A percentile compares a stretch with the other conserved stretches of the same genome.
phyloP scores from a whole-genome alignment of 495 filamentous ascomycete species.

The Parmelia sp. region DNA sequence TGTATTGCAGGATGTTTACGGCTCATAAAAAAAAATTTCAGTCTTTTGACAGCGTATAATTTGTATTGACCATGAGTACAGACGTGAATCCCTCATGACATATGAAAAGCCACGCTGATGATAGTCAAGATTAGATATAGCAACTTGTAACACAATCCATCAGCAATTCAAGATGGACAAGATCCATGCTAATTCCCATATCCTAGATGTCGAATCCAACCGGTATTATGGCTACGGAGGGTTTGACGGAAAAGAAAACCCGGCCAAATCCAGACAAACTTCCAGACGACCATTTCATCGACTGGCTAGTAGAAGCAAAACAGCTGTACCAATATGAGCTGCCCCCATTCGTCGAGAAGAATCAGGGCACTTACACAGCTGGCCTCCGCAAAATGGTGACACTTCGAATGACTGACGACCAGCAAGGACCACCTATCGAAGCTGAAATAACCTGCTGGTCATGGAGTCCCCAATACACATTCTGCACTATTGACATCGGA shows the following conservation, averaged over 20 bases:
- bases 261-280: background rate
- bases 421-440: background rate
- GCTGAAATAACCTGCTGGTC: background rate
- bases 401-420: background rate
- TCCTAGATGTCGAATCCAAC: no score
- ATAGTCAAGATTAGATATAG: background rate
- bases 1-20: background rate
- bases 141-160: no score
- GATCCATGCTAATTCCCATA: background rate
- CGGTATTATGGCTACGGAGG: background rate
- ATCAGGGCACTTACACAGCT: background rate
- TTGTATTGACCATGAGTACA: background rate
- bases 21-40: no score
- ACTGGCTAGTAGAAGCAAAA: background rate
- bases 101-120: background rate
- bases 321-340: background rate
- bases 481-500: background rate
- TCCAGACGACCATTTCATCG: background rate
- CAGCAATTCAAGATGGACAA: background rate
- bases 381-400: background rate
- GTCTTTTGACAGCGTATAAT: background rate
- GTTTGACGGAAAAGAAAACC: background rate
- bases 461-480: background rate
- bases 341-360: background rate
- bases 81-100: background rate